phyloP scores from a whole-genome alignment of 169 alveolate species.

The Plasmodium falciparum region DNA sequence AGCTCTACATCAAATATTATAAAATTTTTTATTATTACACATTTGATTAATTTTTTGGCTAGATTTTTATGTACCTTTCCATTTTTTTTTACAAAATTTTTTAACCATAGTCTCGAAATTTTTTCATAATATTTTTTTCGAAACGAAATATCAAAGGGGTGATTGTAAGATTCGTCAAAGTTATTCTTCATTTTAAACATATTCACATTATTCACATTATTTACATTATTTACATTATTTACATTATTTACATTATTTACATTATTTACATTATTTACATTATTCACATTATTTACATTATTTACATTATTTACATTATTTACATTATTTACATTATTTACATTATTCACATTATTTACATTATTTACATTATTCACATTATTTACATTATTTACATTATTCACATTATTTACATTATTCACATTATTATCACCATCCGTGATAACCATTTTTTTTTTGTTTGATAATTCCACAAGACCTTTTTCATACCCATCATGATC shows the following conservation, averaged over 20 bases:
- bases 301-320: no score
- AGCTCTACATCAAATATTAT: conserved; percentile 58
- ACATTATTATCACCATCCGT: no score
- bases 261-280: no score
- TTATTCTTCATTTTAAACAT: conserved; percentile 7
- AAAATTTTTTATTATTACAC: conserved; percentile 44
- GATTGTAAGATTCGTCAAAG: not conserved
- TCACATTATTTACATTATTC: no score
- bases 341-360: no score
- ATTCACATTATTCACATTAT: not conserved
- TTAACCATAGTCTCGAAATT: conserved; percentile 18
- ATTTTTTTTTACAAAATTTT: conserved; percentile 30
- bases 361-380: no score
- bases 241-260: no score
- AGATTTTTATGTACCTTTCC: conserved; percentile 25
- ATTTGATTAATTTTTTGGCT: conserved; percentile 46
- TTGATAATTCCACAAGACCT: not conserved
- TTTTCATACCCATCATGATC: not conserved
- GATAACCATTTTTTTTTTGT: not conserved
- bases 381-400: no score
- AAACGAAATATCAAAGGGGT: conserved; percentile 11
- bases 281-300: no score
- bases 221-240: no score
- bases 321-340: no score
- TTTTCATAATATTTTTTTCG: conserved; percentile 45